Evolutionary conservation across 805 yeast species (phyloP).

Genomic region (Saturnispora serradocipensis): DNA sequence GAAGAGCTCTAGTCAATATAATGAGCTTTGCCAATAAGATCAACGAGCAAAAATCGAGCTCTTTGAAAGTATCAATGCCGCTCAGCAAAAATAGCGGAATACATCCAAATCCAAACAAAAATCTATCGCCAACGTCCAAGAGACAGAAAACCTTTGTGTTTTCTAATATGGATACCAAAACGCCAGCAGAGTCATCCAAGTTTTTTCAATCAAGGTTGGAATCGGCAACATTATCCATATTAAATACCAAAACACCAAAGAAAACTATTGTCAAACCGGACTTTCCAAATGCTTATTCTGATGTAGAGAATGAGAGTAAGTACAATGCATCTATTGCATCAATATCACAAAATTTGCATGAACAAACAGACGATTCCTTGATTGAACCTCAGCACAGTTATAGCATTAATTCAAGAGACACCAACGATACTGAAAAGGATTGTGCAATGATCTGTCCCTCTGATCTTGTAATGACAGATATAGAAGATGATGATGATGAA

Average conservation of each 20-base stretch:
- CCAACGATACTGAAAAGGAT: not conserved
- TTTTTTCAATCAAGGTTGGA: not conserved
- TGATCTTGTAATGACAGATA: slow-evolving; percentile 7
- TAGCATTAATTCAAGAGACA: not conserved
- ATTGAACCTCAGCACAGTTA: not conserved
- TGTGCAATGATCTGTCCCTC: slow-evolving; percentile 2
- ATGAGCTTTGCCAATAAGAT: slow-evolving; percentile 1
- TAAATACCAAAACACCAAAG: slow-evolving; percentile 1
- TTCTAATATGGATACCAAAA: slow-evolving; percentile 7
- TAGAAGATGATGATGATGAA: slow-evolving; percentile 4
- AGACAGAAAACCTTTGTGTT: slow-evolving; percentile 20
- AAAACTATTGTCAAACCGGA: not conserved
- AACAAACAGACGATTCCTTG: not conserved
- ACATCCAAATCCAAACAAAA: not conserved
- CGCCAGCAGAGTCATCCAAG: not conserved
- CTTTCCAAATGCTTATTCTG: slow-evolving; percentile 6
- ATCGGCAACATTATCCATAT: slow-evolving; percentile 16
- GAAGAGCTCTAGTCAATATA: not conserved
- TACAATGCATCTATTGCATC: not conserved
- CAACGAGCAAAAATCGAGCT: not conserved
- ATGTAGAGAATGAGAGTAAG: slow-evolving; percentile 11
- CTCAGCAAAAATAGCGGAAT: not conserved
- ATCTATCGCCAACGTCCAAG: slow-evolving; percentile 20
- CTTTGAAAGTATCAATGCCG: not conserved
- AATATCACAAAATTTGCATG: not conserved